Percentiles rank a stretch among this genome's conserved stretches.
Conservation (phyloP, 768 basidiomycete species). For the Pleurotus ostreatus region DNA sequence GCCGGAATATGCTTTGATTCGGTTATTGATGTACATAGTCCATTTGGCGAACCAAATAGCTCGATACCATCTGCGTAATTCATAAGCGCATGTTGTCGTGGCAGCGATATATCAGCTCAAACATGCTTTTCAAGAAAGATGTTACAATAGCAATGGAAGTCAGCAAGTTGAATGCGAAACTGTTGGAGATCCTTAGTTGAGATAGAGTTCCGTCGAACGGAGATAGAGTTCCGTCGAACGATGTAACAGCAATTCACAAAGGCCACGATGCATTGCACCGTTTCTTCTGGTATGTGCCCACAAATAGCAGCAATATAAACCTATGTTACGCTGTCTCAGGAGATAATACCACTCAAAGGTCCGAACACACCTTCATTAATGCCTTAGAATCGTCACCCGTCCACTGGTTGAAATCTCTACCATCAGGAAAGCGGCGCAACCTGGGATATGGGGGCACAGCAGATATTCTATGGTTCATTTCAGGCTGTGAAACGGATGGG, state of each 20-base stretch:
- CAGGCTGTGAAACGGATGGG: too few relatives aligned
- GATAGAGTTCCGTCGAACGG: constrained; percentile 18
- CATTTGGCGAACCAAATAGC: constrained; percentile 23
- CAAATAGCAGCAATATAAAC: constrained; percentile 26
- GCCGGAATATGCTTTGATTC: constrained; percentile 29
- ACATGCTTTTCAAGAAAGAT: constrained; percentile 22
- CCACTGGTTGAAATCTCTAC: constrained; percentile 28
- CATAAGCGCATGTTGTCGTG: constrained; percentile 21
- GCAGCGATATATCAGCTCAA: constrained; percentile 18
- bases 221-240: too few relatives aligned
- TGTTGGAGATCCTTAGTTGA: constrained; percentile 4
- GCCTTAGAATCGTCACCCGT: constrained; percentile 33
- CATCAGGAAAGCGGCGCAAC: constrained; percentile 22
- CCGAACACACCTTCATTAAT: constrained; percentile 28
- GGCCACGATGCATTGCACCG: constrained; percentile 19
- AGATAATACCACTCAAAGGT: not conserved
- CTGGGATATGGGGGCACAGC: constrained; percentile 17
- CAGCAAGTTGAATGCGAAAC: constrained; percentile 12
- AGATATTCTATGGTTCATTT: constrained; percentile 11
- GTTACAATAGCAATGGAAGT: constrained; percentile 24
- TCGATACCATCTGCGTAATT: constrained; percentile 15
- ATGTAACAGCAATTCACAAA: constrained; percentile 29
- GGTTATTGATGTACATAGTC: constrained; percentile 28
- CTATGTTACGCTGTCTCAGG: constrained; percentile 9
- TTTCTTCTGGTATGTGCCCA: constrained; percentile 24